These are phyloP conservation scores for Fusarium sp. DNA, from an alignment of 2,329 filamentous ascomycete species.

Conservation along the genomic window DNA sequence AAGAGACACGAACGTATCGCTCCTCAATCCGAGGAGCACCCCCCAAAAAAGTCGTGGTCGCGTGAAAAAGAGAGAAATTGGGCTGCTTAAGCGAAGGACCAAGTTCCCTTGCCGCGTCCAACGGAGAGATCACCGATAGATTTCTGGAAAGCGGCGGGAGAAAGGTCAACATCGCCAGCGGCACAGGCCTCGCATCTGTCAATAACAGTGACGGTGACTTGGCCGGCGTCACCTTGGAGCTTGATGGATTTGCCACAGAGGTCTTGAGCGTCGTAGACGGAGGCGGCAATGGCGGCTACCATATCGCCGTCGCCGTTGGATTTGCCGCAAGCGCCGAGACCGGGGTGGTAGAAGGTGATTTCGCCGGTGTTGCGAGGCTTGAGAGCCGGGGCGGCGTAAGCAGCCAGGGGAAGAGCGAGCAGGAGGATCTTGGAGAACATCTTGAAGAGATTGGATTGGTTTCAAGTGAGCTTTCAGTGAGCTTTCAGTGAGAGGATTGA, in stretches of 20 bases:
- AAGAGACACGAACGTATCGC: background rate
- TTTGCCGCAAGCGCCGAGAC: constrained; percentile 78
- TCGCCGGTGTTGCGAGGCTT: constrained; percentile 27
- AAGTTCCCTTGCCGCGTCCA: constrained; percentile 45
- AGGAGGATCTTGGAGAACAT: constrained; percentile 46
- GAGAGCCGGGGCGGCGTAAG: constrained; percentile 35
- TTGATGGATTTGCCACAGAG: constrained; percentile 77
- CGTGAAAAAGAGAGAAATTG: constrained; percentile 5
- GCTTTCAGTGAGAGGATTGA: constrained; percentile 1
- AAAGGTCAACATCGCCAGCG: constrained; percentile 65
- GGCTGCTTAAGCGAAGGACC: constrained; percentile 47
- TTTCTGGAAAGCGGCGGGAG: constrained; percentile 61
- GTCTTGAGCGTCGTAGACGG: constrained; percentile 74
- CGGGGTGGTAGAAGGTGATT: constrained; percentile 72
- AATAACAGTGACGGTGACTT: constrained; percentile 75
- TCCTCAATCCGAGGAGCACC: background rate
- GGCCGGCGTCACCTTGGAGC: constrained; percentile 63
- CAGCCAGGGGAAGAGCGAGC: constrained; percentile 39
- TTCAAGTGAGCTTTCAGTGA: background rate
- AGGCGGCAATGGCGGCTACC: constrained; percentile 77
- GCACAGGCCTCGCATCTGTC: constrained; percentile 73
- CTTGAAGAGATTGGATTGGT: constrained; percentile 21
- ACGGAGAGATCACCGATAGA: constrained; percentile 56
- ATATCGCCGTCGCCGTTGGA: constrained; percentile 67
- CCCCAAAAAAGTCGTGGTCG: constrained; percentile 12